phyloP scores from a whole-genome alignment of 768 basidiomycete species.

The Tricholoma saponaceum region DNA sequence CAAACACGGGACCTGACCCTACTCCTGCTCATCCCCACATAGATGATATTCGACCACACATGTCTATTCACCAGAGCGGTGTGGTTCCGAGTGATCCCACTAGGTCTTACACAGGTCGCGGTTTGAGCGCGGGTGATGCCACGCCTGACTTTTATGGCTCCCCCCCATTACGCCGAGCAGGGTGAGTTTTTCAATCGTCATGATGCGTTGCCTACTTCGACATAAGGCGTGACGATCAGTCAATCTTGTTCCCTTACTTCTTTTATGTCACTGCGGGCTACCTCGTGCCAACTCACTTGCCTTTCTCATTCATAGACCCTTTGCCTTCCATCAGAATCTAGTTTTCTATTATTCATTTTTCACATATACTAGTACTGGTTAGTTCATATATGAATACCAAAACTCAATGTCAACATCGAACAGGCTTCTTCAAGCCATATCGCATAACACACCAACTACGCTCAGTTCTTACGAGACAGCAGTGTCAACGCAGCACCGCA shows the following conservation, averaged over 20 bases:
- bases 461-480: constrained; percentile 14
- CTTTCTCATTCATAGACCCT: background rate
- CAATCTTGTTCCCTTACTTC: too few species aligned
- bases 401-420: constrained; percentile 6
- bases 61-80: background rate
- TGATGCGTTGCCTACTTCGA: constrained; percentile 4
- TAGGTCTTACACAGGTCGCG: background rate
- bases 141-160: constrained; percentile 4
- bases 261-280: too few species aligned
- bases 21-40: background rate
- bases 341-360: constrained; percentile 3
- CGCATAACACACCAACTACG: constrained; percentile 36
- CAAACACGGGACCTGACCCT: background rate
- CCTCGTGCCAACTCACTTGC: background rate
- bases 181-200: constrained; percentile 34
- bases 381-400: constrained; percentile 1
- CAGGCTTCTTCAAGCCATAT: constrained; percentile 56
- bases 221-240: constrained; percentile 4
- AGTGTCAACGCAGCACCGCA: constrained; percentile 5
- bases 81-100: background rate
- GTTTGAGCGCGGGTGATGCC: background rate
- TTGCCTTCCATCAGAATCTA: background rate
- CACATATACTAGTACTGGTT: constrained; percentile 5
- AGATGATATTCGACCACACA: background rate
- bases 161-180: constrained; percentile 45